Evolutionary conservation across 805 yeast genomes (phyloP).

Genomic region (Scheffersomyces spartinae): DNA sequence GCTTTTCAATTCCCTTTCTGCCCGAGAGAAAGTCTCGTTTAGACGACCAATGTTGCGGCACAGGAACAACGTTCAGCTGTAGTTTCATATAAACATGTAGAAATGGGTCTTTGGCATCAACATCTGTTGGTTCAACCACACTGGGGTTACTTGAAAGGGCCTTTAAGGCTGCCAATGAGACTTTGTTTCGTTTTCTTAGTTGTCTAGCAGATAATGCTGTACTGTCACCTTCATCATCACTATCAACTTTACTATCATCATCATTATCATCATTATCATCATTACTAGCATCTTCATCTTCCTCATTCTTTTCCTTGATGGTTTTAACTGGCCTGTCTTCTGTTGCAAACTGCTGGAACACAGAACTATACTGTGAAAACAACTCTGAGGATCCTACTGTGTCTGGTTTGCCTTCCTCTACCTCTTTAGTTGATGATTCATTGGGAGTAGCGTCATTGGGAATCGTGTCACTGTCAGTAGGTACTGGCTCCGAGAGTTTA

Average conservation of each 20-base stretch:
- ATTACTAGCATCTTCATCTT: conserved; percentile 6
- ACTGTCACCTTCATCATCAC: conserved; percentile 9
- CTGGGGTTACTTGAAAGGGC: conserved; percentile 53
- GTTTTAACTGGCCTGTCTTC: conserved; percentile 24
- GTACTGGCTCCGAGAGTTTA: conserved; percentile 5
- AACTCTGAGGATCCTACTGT: conserved; percentile 8
- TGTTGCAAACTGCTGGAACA: conserved; percentile 18
- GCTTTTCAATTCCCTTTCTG: conserved; percentile 52
- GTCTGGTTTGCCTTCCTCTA: conserved; percentile 4
- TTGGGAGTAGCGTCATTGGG: conserved; percentile 6
- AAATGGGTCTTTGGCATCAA: conserved; percentile 71
- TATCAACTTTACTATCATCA: conserved; percentile 10
- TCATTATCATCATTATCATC: conserved; percentile 6
- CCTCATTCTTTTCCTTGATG: conserved; percentile 8
- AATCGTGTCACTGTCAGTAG: conserved; percentile 7
- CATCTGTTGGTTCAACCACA: conserved; percentile 77
- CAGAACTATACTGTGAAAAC: conserved; percentile 18
- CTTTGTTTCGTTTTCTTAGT: conserved; percentile 37
- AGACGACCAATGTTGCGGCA: conserved; percentile 77
- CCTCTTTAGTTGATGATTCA: conserved; percentile 1
- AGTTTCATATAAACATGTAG: conserved; percentile 55
- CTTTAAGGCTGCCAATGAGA: conserved; percentile 61
- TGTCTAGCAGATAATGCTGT: conserved; percentile 35
- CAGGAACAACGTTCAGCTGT: conserved; percentile 53
- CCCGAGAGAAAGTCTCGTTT: conserved; percentile 66